Percentiles rank a stretch among this genome's conserved stretches.
Evolutionary conservation across 2,329 filamentous ascomycete species (phyloP).

Genomic region (Tolypocladium paradoxum): DNA sequence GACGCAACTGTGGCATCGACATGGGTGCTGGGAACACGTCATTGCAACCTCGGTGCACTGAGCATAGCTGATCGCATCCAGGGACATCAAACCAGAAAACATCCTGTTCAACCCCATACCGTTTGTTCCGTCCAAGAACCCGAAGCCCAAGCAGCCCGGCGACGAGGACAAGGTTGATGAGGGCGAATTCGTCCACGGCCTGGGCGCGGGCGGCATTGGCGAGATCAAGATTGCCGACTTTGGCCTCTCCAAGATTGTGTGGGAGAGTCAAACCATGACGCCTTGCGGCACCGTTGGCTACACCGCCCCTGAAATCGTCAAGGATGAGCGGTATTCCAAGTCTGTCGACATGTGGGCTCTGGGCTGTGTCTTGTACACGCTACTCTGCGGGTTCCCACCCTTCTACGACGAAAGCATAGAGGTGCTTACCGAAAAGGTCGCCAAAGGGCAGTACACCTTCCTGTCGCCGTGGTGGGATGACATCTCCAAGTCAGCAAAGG

Average conservation of each 20-base stretch:
- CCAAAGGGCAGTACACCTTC: conserved; percentile 93
- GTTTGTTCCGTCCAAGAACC: conserved; percentile 67
- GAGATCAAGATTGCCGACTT: conserved; percentile 97
- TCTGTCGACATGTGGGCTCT: conserved; percentile 99
- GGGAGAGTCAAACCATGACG: conserved; percentile 97
- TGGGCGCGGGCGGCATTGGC: conserved; percentile 84
- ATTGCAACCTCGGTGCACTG: neutral
- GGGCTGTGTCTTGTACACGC: conserved; percentile 90
- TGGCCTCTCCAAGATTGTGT: conserved; percentile 93
- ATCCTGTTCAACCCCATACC: conserved; percentile 84
- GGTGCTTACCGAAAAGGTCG: conserved; percentile 93
- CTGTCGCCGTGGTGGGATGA: conserved; percentile 99
- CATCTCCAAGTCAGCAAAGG: conserved; percentile 88
- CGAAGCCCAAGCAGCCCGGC: conserved; percentile 71
- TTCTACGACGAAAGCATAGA: conserved; percentile 99
- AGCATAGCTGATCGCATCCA: conserved; percentile 22
- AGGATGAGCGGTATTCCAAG: conserved; percentile 97
- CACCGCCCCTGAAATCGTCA: conserved; percentile 96
- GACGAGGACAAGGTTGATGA: conserved; percentile 98
- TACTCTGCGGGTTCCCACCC: conserved; percentile 93
- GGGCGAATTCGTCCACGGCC: conserved; percentile 76
- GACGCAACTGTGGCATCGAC: conserved; percentile 19
- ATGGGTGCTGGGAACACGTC: neutral
- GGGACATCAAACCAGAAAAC: conserved; percentile 98
- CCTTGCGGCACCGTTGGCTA: conserved; percentile 98